A percentile compares a stretch with the other conserved stretches of the same genome.
Evolutionary conservation across 768 basidiomycete genomes (phyloP).

Genomic region (Suillus ampliporus): DNA sequence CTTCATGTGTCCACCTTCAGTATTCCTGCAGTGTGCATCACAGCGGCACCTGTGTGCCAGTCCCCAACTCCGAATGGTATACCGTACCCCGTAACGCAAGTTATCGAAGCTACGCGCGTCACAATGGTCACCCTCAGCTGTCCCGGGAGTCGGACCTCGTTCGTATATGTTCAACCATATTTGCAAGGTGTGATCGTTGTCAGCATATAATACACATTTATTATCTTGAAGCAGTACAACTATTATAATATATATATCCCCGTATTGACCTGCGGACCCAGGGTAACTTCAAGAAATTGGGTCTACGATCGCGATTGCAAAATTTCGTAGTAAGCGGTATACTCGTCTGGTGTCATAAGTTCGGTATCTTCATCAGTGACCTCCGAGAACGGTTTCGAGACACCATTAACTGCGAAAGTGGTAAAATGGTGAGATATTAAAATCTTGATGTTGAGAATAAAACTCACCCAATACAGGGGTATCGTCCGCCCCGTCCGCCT

Average conservation of each 20-base stretch:
- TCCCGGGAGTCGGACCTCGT: no score
- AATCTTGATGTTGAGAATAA: not conserved
- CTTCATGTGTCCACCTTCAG: no score
- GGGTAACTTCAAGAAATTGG: not conserved
- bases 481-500: slow-evolving; percentile 34
- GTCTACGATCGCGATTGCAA: slow-evolving; percentile 51
- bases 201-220: not conserved
- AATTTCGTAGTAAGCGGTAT: slow-evolving; percentile 79
- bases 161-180: no score
- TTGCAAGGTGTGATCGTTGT: no score
- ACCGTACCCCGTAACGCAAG: no score
- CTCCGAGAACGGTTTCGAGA: slow-evolving; percentile 71
- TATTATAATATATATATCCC: slow-evolving; percentile 1
- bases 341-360: slow-evolving; percentile 92
- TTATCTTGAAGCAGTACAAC: slow-evolving; percentile 1
- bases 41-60: no score
- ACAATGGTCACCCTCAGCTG: no score
- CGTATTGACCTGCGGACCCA: not conserved
- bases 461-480: slow-evolving; percentile 51
- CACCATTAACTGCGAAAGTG: slow-evolving; percentile 67
- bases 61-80: no score
- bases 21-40: no score
- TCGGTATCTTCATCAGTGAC: slow-evolving; percentile 94
- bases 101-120: no score
- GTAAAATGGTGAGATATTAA: slow-evolving; percentile 3